Conservation (phyloP, 2,329 filamentous ascomycete species). For the Diaporthe sp. region DNA sequence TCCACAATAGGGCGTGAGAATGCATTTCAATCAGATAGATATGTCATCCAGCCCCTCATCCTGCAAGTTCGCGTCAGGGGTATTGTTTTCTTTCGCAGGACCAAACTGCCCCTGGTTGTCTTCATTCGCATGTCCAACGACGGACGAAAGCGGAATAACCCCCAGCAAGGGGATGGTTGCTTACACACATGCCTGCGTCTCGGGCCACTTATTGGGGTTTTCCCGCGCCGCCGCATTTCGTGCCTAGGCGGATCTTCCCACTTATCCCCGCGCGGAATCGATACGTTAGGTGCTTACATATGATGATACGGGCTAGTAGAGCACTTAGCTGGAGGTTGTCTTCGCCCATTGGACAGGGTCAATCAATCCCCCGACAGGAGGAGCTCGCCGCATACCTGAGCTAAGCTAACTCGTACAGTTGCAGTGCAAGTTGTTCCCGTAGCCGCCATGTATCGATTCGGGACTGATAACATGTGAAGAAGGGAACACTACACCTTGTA, state of each 20-base stretch:
- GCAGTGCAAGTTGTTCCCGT: background rate
- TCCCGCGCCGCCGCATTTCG: background rate
- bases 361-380: background rate
- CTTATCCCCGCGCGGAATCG: background rate
- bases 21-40: background rate
- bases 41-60: background rate
- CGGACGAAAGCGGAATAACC: background rate
- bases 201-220: background rate
- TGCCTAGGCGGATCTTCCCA: background rate
- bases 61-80: background rate
- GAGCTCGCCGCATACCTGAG: background rate
- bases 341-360: background rate
- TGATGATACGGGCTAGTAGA: background rate
- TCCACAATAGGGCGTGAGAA: background rate
- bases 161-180: background rate
- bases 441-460: too few relatives aligned
- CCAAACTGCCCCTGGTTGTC: background rate
- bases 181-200: conserved; percentile 10
- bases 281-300: background rate
- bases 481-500: too few relatives aligned
- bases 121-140: background rate
- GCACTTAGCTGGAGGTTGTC: background rate
- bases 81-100: too few relatives aligned
- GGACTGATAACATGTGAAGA: too few relatives aligned
- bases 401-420: background rate